Conservation (phyloP, 805 yeast genomes). For the Candida nanaspora region DNA sequence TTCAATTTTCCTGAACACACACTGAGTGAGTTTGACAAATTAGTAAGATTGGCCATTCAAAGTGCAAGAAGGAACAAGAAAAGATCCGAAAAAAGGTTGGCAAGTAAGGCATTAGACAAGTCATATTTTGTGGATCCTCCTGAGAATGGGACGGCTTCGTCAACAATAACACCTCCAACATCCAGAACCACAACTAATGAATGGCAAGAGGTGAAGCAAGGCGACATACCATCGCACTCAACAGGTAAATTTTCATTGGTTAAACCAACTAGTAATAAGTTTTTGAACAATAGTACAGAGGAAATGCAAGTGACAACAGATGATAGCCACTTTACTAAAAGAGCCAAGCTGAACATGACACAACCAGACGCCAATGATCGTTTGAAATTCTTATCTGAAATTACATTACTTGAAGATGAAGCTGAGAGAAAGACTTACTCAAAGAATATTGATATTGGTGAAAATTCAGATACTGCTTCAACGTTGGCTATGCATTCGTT, state of each 20-base stretch:
- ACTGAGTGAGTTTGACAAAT: conserved; percentile 72
- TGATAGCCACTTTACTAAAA: background rate
- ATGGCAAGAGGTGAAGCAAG: background rate
- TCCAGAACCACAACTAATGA: background rate
- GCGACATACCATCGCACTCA: background rate
- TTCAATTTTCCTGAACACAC: conserved; percentile 59
- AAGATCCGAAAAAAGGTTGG: conserved; percentile 41
- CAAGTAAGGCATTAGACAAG: conserved; percentile 10
- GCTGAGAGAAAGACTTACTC: conserved; percentile 22
- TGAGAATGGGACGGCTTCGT: background rate
- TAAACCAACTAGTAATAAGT: conserved; percentile 2
- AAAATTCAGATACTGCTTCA: conserved; percentile 25
- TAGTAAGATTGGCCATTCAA: conserved; percentile 91
- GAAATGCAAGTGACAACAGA: background rate
- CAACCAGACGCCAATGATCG: conserved; percentile 6
- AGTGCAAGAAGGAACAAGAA: conserved; percentile 85
- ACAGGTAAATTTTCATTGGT: background rate
- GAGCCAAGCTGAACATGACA: background rate
- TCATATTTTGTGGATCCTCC: background rate
- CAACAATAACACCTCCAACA: background rate
- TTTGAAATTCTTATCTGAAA: conserved; percentile 18
- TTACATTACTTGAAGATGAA: conserved; percentile 24
- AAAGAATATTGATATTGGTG: conserved; percentile 9
- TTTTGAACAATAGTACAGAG: conserved; percentile 5
- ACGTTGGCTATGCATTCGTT: conserved; percentile 41